Percentiles rank a stretch among this genome's conserved stretches.
Conservation (phyloP, 2,329 filamentous ascomycete genomes). For the Neurospora crassa region DNA sequence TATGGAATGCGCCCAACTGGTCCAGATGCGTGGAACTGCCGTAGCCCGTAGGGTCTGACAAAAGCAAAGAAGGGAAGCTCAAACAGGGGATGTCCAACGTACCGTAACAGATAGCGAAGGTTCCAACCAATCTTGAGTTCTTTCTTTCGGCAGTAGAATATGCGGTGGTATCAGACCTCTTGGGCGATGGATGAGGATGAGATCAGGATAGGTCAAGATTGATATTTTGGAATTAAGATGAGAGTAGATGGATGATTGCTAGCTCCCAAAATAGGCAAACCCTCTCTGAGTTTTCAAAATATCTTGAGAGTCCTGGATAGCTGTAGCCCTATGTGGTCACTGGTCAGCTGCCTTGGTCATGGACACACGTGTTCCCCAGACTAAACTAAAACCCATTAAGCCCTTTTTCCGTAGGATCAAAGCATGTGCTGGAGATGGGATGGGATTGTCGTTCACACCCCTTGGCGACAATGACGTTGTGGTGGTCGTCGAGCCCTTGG, state of each 20-base stretch:
- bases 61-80: slow-evolving; percentile 11
- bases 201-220: not conserved
- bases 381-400: not conserved
- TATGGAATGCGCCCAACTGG: slow-evolving; percentile 17
- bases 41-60: slow-evolving; percentile 16
- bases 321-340: not conserved
- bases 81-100: slow-evolving; percentile 15
- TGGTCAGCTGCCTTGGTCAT: not conserved
- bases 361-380: not conserved
- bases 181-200: not conserved
- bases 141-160: not conserved
- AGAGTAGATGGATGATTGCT: not conserved
- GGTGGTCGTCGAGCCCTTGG: not conserved
- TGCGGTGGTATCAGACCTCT: not conserved
- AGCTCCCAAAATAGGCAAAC: not conserved
- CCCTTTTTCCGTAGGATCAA: not conserved
- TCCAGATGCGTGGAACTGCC: slow-evolving; percentile 20
- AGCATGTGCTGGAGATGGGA: not conserved
- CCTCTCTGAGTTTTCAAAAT: not conserved
- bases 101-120: slow-evolving; percentile 8
- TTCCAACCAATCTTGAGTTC: not conserved
- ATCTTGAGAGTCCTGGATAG: slow-evolving; percentile 22
- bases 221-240: not conserved
- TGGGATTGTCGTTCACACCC: not conserved
- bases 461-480: not conserved